phyloP scores from a whole-genome alignment of 2,329 filamentous ascomycete genomes.

The Leptodontidium sp. region DNA sequence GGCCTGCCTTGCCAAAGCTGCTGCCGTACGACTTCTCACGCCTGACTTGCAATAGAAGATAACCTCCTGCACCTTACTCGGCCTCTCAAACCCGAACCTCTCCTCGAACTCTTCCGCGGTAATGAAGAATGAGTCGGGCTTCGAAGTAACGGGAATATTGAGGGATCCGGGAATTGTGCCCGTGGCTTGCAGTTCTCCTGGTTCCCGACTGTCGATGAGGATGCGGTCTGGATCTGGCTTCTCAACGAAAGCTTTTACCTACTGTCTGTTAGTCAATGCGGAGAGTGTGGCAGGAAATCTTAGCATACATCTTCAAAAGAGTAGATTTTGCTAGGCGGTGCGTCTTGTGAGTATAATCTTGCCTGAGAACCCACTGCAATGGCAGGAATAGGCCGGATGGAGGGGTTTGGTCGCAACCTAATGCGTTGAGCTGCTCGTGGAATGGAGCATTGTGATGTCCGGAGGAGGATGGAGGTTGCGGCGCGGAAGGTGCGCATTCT shows the following conservation, averaged over 20 bases:
- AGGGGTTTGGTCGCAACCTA: conserved; percentile 21
- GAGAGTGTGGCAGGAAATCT: background rate
- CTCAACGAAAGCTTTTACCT: conserved; percentile 53
- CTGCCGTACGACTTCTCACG: conserved; percentile 81
- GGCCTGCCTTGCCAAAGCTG: conserved; percentile 76
- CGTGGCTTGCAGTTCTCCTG: conserved; percentile 66
- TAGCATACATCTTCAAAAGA: conserved; percentile 54
- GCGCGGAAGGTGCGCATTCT: conserved; percentile 37
- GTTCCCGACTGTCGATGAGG: conserved; percentile 70
- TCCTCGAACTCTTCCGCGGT: conserved; percentile 81
- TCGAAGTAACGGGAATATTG: conserved; percentile 81
- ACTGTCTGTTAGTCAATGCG: conserved; percentile 14
- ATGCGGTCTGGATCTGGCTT: conserved; percentile 48
- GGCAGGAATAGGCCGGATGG: conserved; percentile 4
- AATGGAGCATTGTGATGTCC: conserved; percentile 30
- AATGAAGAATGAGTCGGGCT: conserved; percentile 83
- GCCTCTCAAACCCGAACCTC: conserved; percentile 80
- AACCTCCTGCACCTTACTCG: conserved; percentile 62
- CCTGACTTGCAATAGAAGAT: conserved; percentile 96
- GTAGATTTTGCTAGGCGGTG: conserved; percentile 53
- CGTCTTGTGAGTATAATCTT: conserved; percentile 35
- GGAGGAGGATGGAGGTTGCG: conserved; percentile 30
- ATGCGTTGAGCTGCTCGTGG: conserved; percentile 24
- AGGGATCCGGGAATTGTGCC: conserved; percentile 82
- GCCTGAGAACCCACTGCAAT: conserved; percentile 17